A percentile compares a stretch with the other conserved stretches of the same genome.
Evolutionary conservation across 2,329 filamentous ascomycete genomes (phyloP).

Genomic region (Aspergillus fischeri): DNA sequence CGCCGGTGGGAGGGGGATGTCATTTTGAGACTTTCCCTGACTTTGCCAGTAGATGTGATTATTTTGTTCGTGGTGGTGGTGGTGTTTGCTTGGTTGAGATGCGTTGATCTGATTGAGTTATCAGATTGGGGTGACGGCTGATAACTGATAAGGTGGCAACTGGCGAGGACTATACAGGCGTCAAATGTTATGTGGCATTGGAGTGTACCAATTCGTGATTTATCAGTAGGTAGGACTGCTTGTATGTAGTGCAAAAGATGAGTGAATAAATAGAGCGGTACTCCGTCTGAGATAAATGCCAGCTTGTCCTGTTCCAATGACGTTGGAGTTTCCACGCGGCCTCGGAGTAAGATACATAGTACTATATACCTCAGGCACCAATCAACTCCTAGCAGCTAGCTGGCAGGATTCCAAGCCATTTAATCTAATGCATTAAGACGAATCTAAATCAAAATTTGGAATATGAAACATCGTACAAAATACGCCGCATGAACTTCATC

Average conservation of each 20-base stretch:
- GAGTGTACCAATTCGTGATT: neutral
- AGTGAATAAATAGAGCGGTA: no score
- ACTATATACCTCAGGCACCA: neutral
- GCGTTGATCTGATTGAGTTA: neutral
- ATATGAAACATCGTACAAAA: neutral
- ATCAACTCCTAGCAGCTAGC: neutral
- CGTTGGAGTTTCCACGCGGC: neutral
- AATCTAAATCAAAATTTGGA: neutral
- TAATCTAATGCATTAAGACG: neutral
- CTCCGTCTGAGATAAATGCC: neutral
- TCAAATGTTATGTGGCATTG: neutral
- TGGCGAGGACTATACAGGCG: neutral
- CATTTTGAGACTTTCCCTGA: neutral
- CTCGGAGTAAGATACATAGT: neutral
- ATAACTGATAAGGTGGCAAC: neutral
- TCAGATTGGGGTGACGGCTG: neutral
- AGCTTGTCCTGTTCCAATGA: neutral
- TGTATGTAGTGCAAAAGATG: neutral
- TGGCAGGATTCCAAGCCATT: neutral
- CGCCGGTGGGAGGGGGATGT: constrained; percentile 35
- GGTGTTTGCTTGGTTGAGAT: neutral
- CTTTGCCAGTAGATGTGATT: neutral
- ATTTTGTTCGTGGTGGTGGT: constrained; percentile 4
- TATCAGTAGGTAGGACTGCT: neutral
- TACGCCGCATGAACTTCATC: neutral